Evolutionary conservation across 2,329 filamentous ascomycete species (phyloP), one percentile per base, ranked within the genome.

Genomic region (Talaromyces atroroseus): DNA sequence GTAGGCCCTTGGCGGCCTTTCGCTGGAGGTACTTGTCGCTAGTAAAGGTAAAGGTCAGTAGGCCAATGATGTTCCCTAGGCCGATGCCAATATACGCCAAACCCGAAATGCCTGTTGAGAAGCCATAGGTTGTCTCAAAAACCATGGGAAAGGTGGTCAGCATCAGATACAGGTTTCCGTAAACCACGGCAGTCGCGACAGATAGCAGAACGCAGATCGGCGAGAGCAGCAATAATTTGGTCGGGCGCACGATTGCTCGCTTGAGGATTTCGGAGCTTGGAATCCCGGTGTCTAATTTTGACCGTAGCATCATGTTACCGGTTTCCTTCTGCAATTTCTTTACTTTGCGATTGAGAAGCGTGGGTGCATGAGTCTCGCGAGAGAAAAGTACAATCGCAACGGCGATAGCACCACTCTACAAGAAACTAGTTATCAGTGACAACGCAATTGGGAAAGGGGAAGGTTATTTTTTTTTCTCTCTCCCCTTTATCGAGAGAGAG

Each of bases 151-250:
- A 80, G 1, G 80, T 82, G 1, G 81, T 81, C 62, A 84, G 78
- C n/a, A 82, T 68, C 72, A 76, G 68, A 64, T 83, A 85, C 0
- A 84, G 63, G 42, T 82, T 78, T 1, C 81, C 82, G 61, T 83
- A 85, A 0, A 79, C 70, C 32, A 84, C 69, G 8, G 80, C 80
- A 52, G 81, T 75, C 58, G 82, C 83, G 1, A 83, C 59, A 0
- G 79, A 76, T 23, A 82, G 72, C n/a, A 78, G 62, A 3, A 80
- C 72, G n/a, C 81, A 74, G 32, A 86, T 79, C 0, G 83, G 82
- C 0, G 78, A 79, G 16, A 74, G 45, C 49, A 74, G 61, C 59
- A 76, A 71, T 26, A 70, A 72, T 60, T 77, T 76, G 48, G 75
- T 70, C 0, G 80, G 80, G 0, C 80, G 74, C 1, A 78, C 63